phyloP scores from a whole-genome alignment of 2,329 filamentous ascomycete genomes.

The Verticillium zaregamsianum region DNA sequence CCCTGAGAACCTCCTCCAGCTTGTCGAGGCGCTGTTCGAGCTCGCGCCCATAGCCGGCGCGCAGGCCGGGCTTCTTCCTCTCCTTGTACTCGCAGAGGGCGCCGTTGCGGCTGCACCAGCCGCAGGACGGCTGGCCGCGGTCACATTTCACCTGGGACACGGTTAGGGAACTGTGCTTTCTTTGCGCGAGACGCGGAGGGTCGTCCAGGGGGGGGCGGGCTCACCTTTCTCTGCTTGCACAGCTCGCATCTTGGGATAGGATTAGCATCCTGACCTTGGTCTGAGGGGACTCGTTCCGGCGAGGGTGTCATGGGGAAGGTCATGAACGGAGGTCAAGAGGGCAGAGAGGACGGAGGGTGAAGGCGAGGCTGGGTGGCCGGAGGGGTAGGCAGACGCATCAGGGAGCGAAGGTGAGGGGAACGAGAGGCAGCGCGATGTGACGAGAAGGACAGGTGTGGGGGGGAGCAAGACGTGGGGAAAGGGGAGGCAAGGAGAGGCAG shows the following conservation, averaged over 20 bases:
- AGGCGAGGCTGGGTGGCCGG: slow-evolving; percentile 5
- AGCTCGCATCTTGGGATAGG: slow-evolving; percentile 59
- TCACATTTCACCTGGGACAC: slow-evolving; percentile 64
- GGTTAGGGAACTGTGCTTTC: slow-evolving; percentile 6
- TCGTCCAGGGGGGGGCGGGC: slow-evolving; percentile 10
- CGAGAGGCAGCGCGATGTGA: neutral
- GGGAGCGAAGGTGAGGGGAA: neutral
- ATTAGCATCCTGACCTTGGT: slow-evolving; percentile 29
- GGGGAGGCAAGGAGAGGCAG: slow-evolving; percentile 9
- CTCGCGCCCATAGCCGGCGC: slow-evolving; percentile 68
- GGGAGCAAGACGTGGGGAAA: slow-evolving; percentile 2
- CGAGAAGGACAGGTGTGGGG: slow-evolving; percentile 4
- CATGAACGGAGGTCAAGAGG: neutral
- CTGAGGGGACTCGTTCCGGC: slow-evolving; percentile 10
- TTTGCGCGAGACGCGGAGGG: neutral
- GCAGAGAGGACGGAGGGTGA: neutral
- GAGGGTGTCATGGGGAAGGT: slow-evolving; percentile 11
- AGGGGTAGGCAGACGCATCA: neutral
- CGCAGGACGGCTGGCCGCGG: slow-evolving; percentile 67
- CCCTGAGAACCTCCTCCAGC: slow-evolving; percentile 61
- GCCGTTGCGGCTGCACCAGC: slow-evolving; percentile 63
- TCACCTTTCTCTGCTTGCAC: slow-evolving; percentile 76
- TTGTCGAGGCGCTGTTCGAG: slow-evolving; percentile 68
- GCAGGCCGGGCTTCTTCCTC: slow-evolving; percentile 61
- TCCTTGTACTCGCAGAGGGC: slow-evolving; percentile 65